Evolutionary conservation across 768 basidiomycete genomes (phyloP), one percentile per base, ranked within the genome.

Genomic region (Hebeloma cylindrosporum): DNA sequence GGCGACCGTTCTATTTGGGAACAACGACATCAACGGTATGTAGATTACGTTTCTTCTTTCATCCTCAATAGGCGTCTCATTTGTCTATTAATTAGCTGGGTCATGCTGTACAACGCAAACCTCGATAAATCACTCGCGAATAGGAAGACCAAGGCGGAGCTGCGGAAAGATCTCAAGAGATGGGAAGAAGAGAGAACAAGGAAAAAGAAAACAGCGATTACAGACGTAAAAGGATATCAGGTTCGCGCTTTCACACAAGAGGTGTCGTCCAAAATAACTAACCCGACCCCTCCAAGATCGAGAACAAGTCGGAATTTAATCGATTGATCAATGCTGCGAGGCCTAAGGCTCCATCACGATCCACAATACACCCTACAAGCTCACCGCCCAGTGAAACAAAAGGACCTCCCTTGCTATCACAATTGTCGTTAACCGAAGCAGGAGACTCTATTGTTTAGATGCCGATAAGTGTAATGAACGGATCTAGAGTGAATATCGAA

Each of bases 61-160:
- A 29, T 39, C 18, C 31, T 47, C 30, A 38, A 32, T 22, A 13
- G 16, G 22, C n/a, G 20, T 13, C 3, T 11, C 21, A 34, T 33
- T n/a, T n/a, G n/a, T n/a, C n/a, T n/a, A n/a, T n/a, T n/a, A n/a
- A n/a, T 22, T 35, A 87, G 85, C 50, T 88, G 84, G 83, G 73
- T 84, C 0, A 79, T 80, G 64, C 58, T 83, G 30, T 82, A 74
- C 53, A 88, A 88, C 48, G 78, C 84, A 21, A 88, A 88, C 58
- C 68, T 85, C 7, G 86, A 88, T 63, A 76, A 75, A 51, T 70
- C 71, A 14, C 39, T 51, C 2, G 37, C 52, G 13, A 66, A 73
- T 33, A 72, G 82, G 21, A 78, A 76, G 56, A 68, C 67, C 13
- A 60, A 69, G 43, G 48, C 59, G 1, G 74, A 75, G 26, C 69